A percentile compares a stretch with the other conserved stretches of the same genome.
phyloP scores from a whole-genome alignment of 2,329 filamentous ascomycete genomes.

The Exophiala sideris region DNA sequence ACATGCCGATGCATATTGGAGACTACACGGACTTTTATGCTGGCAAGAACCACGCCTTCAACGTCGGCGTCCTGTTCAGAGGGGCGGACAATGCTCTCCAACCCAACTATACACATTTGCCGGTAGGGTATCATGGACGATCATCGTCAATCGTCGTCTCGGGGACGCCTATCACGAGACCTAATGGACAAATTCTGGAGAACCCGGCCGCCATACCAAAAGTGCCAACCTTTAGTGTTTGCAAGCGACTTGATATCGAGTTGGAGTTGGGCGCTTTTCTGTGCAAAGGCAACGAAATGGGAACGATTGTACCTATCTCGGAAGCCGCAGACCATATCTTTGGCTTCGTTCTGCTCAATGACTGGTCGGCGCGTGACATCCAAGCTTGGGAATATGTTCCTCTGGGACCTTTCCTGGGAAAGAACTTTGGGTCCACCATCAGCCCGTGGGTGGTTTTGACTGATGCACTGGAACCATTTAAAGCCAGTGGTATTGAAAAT shows the following conservation, averaged over 20 bases:
- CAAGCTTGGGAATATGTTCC: conserved; percentile 84
- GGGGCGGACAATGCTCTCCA: conserved; percentile 70
- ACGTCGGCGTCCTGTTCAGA: conserved; percentile 65
- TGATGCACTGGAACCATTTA: conserved; percentile 70
- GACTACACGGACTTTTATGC: conserved; percentile 88
- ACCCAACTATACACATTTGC: conserved; percentile 77
- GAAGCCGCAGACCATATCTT: conserved; percentile 71
- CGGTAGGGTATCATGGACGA: conserved; percentile 77
- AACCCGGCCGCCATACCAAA: conserved; percentile 62
- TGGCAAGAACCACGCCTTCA: conserved; percentile 73
- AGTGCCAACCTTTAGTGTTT: conserved; percentile 61
- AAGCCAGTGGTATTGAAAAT: conserved; percentile 53
- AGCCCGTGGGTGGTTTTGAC: conserved; percentile 75
- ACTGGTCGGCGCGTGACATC: conserved; percentile 81
- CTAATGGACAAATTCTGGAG: conserved; percentile 69
- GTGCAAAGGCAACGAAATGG: conserved; percentile 61
- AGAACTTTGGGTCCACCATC: conserved; percentile 78
- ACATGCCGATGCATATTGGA: conserved; percentile 73
- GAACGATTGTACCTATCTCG: conserved; percentile 59
- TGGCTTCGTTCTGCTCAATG: conserved; percentile 78
- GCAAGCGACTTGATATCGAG: conserved; percentile 71
- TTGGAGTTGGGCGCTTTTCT: conserved; percentile 77
- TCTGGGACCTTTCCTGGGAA: conserved; percentile 75
- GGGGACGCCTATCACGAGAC: conserved; percentile 64
- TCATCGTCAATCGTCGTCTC: conserved; percentile 53